Conservation (phyloP, 2,329 filamentous ascomycete genomes). For the Aspergillus felis region DNA sequence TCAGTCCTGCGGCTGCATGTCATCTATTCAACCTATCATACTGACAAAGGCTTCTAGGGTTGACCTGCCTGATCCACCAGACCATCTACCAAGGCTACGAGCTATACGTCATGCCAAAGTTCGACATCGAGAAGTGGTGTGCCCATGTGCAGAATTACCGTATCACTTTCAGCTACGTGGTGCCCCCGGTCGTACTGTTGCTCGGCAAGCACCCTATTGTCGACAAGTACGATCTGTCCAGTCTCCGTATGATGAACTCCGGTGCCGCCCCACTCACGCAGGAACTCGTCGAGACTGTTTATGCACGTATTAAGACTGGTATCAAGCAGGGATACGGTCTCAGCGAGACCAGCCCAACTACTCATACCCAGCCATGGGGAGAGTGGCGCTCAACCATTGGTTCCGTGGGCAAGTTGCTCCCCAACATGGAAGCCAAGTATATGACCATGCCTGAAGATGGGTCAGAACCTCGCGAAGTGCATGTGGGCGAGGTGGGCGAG, state of each 20-base stretch:
- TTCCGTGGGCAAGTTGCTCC: slow-evolving; percentile 70
- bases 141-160: slow-evolving; percentile 67
- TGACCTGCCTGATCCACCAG: slow-evolving; percentile 69
- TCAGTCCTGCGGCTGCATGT: slow-evolving; percentile 34
- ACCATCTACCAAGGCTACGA: slow-evolving; percentile 62
- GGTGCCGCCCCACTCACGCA: slow-evolving; percentile 80
- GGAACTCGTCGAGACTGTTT: slow-evolving; percentile 74
- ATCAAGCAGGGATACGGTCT: slow-evolving; percentile 94
- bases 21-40: neutral
- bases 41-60: slow-evolving; percentile 41
- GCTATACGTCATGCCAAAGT: slow-evolving; percentile 70
- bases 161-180: slow-evolving; percentile 76
- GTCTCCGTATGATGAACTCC: slow-evolving; percentile 77
- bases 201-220: slow-evolving; percentile 76
- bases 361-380: slow-evolving; percentile 68
- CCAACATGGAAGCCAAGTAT: slow-evolving; percentile 78
- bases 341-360: slow-evolving; percentile 78
- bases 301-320: slow-evolving; percentile 68
- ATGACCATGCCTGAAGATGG: slow-evolving; percentile 58
- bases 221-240: slow-evolving; percentile 74
- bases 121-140: slow-evolving; percentile 78
- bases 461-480: slow-evolving; percentile 51
- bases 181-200: slow-evolving; percentile 76
- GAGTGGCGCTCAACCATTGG: slow-evolving; percentile 76
- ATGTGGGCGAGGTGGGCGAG: slow-evolving; percentile 63